Percentiles rank a stretch among this genome's conserved stretches.
These are phyloP conservation scores for Madurella mycetomatis DNA, from an alignment of 2,329 filamentous ascomycete species.

Conservation along the genomic window DNA sequence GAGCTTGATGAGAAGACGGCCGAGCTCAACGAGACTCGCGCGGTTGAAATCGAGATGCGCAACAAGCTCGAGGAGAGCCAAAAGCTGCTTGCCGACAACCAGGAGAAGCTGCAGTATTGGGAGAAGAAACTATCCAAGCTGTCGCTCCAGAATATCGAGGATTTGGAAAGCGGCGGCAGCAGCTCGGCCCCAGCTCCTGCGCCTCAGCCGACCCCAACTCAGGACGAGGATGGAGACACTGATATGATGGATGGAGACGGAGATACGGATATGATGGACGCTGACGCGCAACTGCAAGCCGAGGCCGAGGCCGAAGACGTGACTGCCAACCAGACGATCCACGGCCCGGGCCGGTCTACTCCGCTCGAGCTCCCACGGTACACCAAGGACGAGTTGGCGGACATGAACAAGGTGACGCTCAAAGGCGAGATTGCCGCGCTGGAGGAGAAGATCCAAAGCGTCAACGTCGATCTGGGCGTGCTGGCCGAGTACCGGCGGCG, in stretches of 20 bases:
- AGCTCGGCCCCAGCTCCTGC: constrained; percentile 18
- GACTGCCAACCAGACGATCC: constrained; percentile 27
- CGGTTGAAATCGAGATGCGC: constrained; percentile 93
- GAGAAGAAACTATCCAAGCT: constrained; percentile 85
- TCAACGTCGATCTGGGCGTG: constrained; percentile 83
- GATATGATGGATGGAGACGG: constrained; percentile 22
- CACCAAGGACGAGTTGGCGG: constrained; percentile 65
- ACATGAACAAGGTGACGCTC: constrained; percentile 59
- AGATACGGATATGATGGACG: constrained; percentile 22
- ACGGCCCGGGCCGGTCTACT: constrained; percentile 32
- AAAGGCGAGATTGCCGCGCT: constrained; percentile 59
- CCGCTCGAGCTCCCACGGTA: constrained; percentile 67
- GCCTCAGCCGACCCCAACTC: constrained; percentile 26
- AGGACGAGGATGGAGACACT: constrained; percentile 21
- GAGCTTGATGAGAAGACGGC: constrained; percentile 82
- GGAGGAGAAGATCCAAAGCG: constrained; percentile 72
- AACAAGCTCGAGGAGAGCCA: constrained; percentile 97
- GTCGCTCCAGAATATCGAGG: constrained; percentile 72
- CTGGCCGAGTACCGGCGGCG: constrained; percentile 39
- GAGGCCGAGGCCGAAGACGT: constrained; percentile 29
- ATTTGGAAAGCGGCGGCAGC: constrained; percentile 47
- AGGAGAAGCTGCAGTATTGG: constrained; percentile 81
- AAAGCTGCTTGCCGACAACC: constrained; percentile 80
- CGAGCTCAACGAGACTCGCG: constrained; percentile 84
- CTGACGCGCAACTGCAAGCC: constrained; percentile 26